Conservation (phyloP, 352 stramenopile genomes). For the Discostella stelligera region DNA sequence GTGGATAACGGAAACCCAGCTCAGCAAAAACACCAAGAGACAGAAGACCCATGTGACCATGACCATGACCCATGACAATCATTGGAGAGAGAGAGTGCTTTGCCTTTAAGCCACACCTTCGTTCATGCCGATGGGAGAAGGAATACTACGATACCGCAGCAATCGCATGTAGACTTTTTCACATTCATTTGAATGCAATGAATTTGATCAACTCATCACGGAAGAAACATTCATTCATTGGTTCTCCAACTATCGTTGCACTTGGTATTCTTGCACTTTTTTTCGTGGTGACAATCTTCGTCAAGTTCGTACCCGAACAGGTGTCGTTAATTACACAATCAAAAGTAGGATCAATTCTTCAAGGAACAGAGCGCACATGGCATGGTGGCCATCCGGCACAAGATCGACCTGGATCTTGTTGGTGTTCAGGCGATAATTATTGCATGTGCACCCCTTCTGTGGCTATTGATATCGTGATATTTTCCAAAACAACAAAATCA, state of each 20-base stretch:
- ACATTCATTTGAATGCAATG: constrained; percentile 19
- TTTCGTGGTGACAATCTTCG: constrained; percentile 26
- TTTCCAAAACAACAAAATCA: constrained; percentile 38
- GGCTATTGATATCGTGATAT: constrained; percentile 84
- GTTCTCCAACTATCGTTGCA: constrained; percentile 12
- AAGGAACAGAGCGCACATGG: constrained; percentile 55
- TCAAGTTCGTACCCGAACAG: constrained; percentile 21
- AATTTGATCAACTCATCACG: constrained; percentile 3
- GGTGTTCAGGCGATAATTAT: constrained; percentile 79
- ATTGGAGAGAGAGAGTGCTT: no score
- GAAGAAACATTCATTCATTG: not conserved
- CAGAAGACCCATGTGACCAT: no score
- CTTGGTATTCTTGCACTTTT: constrained; percentile 23
- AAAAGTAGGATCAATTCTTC: constrained; percentile 23
- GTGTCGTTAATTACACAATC: constrained; percentile 20
- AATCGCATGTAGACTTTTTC: no score
- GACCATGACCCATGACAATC: no score
- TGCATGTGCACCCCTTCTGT: constrained; percentile 86
- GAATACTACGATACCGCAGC: no score
- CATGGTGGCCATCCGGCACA: constrained; percentile 73
- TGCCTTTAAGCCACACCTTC: no score
- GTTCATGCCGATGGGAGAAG: no score
- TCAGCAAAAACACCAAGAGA: no score
- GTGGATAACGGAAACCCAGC: no score
- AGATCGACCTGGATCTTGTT: constrained; percentile 75